These are phyloP conservation scores for Daedalea quercina DNA, from an alignment of 768 basidiomycete genomes.

Conservation along the genomic window DNA sequence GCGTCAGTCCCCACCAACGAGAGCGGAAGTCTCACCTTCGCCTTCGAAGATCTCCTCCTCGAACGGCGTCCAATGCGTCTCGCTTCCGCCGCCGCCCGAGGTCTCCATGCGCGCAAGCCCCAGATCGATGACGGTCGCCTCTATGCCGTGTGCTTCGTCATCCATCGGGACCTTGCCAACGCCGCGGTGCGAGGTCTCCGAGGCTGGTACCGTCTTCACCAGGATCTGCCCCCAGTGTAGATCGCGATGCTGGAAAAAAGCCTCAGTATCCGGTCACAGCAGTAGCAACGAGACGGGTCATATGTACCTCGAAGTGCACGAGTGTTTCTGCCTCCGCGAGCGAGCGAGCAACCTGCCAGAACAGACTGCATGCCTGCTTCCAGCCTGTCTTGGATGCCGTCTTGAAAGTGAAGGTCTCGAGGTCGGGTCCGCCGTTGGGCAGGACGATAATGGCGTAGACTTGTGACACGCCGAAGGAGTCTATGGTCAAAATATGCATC, in stretches of 20 bases:
- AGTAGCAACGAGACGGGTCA: background rate
- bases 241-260: slow-evolving; percentile 76
- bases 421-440: slow-evolving; percentile 84
- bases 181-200: slow-evolving; percentile 17
- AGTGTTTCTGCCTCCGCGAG: slow-evolving; percentile 76
- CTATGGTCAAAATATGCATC: slow-evolving; percentile 30
- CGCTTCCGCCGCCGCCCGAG: slow-evolving; percentile 38
- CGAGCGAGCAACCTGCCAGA: slow-evolving; percentile 83
- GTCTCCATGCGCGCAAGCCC: slow-evolving; percentile 84
- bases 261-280: background rate
- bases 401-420: slow-evolving; percentile 77
- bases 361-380: slow-evolving; percentile 82
- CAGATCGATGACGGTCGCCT: slow-evolving; percentile 87
- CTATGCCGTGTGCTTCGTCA: slow-evolving; percentile 55
- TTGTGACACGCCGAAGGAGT: slow-evolving; percentile 69
- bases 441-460: slow-evolving; percentile 87
- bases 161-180: slow-evolving; percentile 49
- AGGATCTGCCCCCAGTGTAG: slow-evolving; percentile 98
- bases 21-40: slow-evolving; percentile 44
- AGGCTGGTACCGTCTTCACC: slow-evolving; percentile 44
- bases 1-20: background rate
- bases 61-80: slow-evolving; percentile 68
- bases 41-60: slow-evolving; percentile 92
- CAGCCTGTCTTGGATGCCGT: slow-evolving; percentile 56
- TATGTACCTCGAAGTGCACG: slow-evolving; percentile 79